Evolutionary conservation across 768 basidiomycete genomes (phyloP), one percentile per base, ranked within the genome.

Genomic region (Leccinum ochraceum): DNA sequence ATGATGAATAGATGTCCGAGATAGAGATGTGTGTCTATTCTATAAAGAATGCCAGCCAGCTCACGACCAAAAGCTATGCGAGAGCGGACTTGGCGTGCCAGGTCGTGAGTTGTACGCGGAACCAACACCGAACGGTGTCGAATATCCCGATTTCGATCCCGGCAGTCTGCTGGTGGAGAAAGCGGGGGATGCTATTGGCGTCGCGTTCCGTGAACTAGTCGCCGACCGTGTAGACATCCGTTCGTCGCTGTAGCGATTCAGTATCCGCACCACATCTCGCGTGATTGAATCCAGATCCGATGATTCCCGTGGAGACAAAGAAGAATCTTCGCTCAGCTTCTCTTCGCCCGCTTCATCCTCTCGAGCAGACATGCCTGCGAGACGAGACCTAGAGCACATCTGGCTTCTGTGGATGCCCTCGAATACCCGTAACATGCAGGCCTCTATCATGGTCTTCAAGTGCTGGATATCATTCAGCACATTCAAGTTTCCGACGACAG

Each of bases 361-460:
- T 34, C 80, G 78, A 26, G 57, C 46, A 53, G 79, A 74, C 34
- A 80, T 68, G 7, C 77, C 66, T 5, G 72, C 70, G 13, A 69
- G 66, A n/a, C 69, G 71, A 59, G 71, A 63, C 46, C 75, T 74
- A 20, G 63, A 53, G n/a, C 56, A 63, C 48, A 54, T 65, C 53
- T 59, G 64, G 74, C 80, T 79, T 56, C 78, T 79, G 57, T 73
- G 73, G 57, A 96, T 88, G 22, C 94, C 94, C 67, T 96, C 90
- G 66, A 92, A 98, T 7, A 97, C 92, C 46, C 95, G 86, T 53
- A 94, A 77, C 86, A 97, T 87, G 67, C 89, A 93, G 3, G 79
- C 78, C 66, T 96, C 93, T 80, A 95, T 84, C 66, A 89, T 76
- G 20, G 76, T 79, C 75, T 94, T 95, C 68, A 98, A 77, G 13